Evolutionary conservation across 169 alveolate species (phyloP).

Genomic region (Besnoitia besnoiti): DNA sequence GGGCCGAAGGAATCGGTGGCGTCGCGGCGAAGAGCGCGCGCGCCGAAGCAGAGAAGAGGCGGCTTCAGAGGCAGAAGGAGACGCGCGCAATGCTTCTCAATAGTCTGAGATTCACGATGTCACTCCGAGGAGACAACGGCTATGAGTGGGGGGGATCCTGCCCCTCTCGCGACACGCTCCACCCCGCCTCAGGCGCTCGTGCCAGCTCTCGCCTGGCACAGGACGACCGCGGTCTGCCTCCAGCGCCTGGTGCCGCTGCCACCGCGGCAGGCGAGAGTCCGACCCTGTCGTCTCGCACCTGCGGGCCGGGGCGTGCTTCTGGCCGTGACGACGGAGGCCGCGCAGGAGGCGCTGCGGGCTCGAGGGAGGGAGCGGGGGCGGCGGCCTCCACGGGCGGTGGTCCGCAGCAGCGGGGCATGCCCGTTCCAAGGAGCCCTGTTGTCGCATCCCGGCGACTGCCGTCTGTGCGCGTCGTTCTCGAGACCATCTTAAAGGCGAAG

Average conservation of each 20-base stretch:
- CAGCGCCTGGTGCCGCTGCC: background rate
- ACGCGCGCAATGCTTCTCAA: constrained; percentile 38
- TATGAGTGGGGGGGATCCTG: background rate
- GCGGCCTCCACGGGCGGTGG: no score
- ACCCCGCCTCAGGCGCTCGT: background rate
- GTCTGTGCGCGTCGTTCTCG: background rate
- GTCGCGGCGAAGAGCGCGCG: background rate
- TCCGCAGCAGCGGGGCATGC: no score
- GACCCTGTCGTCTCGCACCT: no score
- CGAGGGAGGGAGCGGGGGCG: no score
- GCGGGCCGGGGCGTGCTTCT: no score
- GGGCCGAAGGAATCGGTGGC: background rate
- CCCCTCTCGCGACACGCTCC: background rate
- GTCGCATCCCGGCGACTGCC: background rate
- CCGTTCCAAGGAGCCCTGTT: background rate
- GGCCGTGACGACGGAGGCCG: no score
- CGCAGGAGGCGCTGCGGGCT: no score
- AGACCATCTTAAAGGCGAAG: background rate
- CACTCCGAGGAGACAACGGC: background rate
- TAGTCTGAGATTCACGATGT: constrained; percentile 31
- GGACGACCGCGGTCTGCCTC: background rate
- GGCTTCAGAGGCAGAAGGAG: constrained; percentile 17
- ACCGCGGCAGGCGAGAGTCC: background rate
- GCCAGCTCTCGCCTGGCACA: background rate
- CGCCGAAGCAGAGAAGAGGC: background rate